Percentiles rank a stretch among this genome's conserved stretches.
Conservation (phyloP, 768 basidiomycete species). For the Pisolithus microcarpus region DNA sequence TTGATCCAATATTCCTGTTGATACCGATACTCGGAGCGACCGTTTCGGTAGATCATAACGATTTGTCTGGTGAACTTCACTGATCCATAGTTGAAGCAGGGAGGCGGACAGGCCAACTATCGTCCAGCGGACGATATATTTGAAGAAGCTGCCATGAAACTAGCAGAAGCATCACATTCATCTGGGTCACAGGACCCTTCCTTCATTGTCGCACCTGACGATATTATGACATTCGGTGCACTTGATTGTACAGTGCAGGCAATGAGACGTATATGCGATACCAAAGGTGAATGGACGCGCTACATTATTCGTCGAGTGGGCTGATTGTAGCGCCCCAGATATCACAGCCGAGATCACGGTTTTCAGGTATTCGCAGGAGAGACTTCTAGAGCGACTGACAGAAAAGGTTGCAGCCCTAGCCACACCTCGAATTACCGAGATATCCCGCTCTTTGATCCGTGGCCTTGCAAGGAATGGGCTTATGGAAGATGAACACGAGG, state of each 20-base stretch:
- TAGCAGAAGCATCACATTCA: conserved; percentile 25
- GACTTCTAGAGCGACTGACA: conserved; percentile 49
- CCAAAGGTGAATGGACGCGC: conserved; percentile 50
- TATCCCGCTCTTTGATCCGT: conserved; percentile 58
- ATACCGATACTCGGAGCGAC: conserved; percentile 56
- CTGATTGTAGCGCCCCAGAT: conserved; percentile 37
- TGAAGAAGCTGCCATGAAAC: conserved; percentile 50
- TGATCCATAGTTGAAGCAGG: conserved; percentile 28
- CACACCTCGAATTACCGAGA: conserved; percentile 44
- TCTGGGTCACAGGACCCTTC: conserved; percentile 26
- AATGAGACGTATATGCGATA: conserved; percentile 61
- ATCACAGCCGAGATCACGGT: conserved; percentile 61
- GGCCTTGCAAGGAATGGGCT: conserved; percentile 71
- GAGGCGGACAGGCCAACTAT: conserved; percentile 44
- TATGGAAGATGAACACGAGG: conserved; percentile 66
- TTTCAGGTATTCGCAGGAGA: conserved; percentile 61
- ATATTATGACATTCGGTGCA: conserved; percentile 49
- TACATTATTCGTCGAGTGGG: background rate
- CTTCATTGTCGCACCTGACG: conserved; percentile 31
- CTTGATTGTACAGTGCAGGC: conserved; percentile 48
- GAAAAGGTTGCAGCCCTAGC: conserved; percentile 57
- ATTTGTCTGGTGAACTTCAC: background rate
- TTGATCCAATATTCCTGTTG: conserved; percentile 78
- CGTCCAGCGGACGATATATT: conserved; percentile 77
- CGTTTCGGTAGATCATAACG: conserved; percentile 36